These are phyloP conservation scores for Carex scoparia DNA, from an alignment of 176 grass and related monocot genomes.

Conservation along the genomic window DNA sequence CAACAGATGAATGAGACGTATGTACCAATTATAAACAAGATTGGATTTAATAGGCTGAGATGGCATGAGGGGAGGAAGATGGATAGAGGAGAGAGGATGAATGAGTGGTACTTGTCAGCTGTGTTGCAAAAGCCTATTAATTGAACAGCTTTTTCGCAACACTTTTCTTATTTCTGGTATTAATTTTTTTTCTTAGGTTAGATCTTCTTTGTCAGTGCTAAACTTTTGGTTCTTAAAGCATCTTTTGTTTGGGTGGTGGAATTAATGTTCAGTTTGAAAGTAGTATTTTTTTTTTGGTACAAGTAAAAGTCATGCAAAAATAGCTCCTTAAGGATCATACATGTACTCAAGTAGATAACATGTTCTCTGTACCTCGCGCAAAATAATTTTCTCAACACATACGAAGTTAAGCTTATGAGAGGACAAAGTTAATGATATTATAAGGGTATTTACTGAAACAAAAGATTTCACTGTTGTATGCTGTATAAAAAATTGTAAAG, in stretches of 20 bases:
- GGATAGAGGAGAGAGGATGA: slow-evolving; percentile 31
- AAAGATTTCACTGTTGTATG: background rate
- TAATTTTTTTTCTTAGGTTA: background rate
- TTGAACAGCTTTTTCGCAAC: slow-evolving; percentile 5
- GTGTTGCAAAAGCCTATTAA: slow-evolving; percentile 40
- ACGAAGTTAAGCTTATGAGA: background rate
- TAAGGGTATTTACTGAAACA: background rate
- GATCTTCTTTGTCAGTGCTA: background rate
- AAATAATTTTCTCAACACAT: background rate
- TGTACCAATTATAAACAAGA: slow-evolving; percentile 25
- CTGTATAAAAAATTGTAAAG: background rate
- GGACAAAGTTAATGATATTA: background rate
- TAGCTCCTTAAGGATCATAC: background rate
- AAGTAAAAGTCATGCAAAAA: background rate
- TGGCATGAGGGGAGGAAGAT: slow-evolving; percentile 46
- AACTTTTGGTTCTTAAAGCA: background rate
- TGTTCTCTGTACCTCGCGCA: background rate
- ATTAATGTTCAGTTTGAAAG: background rate
- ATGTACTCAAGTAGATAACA: background rate
- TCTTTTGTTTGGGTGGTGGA: background rate
- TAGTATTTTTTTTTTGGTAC: background rate
- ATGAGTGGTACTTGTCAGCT: slow-evolving; percentile 56
- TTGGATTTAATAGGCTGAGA: slow-evolving; percentile 43
- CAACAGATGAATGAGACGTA: slow-evolving; percentile 30
- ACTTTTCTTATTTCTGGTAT: background rate